Conservation (phyloP, 163 green algal genomes). For the Scenedesmus sp. region DNA sequence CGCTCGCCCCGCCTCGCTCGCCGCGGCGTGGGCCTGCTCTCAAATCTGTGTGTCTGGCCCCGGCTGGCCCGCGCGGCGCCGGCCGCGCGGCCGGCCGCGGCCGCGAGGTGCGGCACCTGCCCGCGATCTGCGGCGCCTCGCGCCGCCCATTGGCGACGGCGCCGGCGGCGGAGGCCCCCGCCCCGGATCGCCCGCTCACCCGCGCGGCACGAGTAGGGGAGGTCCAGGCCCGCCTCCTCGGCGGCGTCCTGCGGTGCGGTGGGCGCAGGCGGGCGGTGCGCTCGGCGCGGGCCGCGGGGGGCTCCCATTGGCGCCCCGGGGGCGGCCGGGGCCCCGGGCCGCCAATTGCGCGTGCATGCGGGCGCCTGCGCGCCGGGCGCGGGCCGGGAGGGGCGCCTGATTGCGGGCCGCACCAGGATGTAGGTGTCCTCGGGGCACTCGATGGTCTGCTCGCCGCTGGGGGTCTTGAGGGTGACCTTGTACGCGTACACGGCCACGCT, state of each 20-base stretch:
- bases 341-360: too few relatives aligned
- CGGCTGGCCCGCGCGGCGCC: too few relatives aligned
- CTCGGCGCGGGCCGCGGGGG: background rate
- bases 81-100: too few relatives aligned
- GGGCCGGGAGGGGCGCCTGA: background rate
- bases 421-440: slow-evolving; percentile 82
- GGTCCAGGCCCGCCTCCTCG: slow-evolving; percentile 86
- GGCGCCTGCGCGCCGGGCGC: background rate
- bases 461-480: slow-evolving; percentile 84
- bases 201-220: slow-evolving; percentile 91
- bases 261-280: too few relatives aligned
- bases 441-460: slow-evolving; percentile 63
- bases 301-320: background rate
- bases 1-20: too few relatives aligned
- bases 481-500: slow-evolving; percentile 38
- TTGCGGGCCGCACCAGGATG: slow-evolving; percentile 66
- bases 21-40: too few relatives aligned
- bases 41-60: too few relatives aligned
- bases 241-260: slow-evolving; percentile 71
- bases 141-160: too few relatives aligned
- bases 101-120: background rate
- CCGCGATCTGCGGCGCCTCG: background rate
- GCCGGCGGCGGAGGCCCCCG: too few relatives aligned
- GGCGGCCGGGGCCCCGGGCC: too few relatives aligned
- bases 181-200: slow-evolving; percentile 52